A percentile compares a stretch with the other conserved stretches of the same genome.
Evolutionary conservation across 768 basidiomycete species (phyloP).

Genomic region (Candolleomyces eurysporus): DNA sequence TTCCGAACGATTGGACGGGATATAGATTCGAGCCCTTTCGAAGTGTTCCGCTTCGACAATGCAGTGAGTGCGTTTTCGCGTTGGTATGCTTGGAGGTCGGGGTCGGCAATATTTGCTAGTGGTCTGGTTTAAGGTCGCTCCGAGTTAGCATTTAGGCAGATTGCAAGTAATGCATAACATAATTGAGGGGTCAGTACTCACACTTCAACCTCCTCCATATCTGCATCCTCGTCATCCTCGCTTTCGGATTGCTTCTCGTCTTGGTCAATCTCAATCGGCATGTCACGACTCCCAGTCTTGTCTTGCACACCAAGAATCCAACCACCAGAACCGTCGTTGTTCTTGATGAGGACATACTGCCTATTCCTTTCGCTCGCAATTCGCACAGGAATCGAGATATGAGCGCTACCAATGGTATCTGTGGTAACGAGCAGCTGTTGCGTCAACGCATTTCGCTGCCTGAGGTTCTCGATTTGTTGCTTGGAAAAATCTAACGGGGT

Average conservation of each 20-base stretch:
- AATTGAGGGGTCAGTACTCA: conserved; percentile 30
- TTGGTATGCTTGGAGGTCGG: conserved; percentile 63
- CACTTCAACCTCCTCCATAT: conserved; percentile 84
- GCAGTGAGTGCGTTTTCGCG: conserved; percentile 60
- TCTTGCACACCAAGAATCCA: conserved; percentile 95
- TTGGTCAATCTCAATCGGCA: conserved; percentile 84
- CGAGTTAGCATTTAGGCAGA: background rate
- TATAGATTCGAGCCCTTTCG: conserved; percentile 27
- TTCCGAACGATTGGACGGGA: conserved; percentile 28
- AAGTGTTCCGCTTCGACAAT: conserved; percentile 48
- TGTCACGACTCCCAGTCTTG: conserved; percentile 70
- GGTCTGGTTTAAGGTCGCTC: conserved; percentile 27
- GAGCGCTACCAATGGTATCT: conserved; percentile 87
- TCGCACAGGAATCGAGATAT: conserved; percentile 87
- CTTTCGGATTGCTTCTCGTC: conserved; percentile 46
- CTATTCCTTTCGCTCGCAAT: conserved; percentile 95
- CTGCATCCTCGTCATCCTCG: conserved; percentile 55
- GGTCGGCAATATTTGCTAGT: conserved; percentile 39
- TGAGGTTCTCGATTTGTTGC: conserved; percentile 89
- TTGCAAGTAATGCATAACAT: too few species aligned
- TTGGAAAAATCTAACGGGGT: conserved; percentile 96
- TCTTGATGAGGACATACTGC: conserved; percentile 94
- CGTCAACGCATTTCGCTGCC: conserved; percentile 86
- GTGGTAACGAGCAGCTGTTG: conserved; percentile 92
- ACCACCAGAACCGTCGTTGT: conserved; percentile 81